A percentile compares a stretch with the other conserved stretches of the same genome.
Evolutionary conservation across 352 stramenopile species (phyloP).

Genomic region (Labyrinthula sp.): DNA sequence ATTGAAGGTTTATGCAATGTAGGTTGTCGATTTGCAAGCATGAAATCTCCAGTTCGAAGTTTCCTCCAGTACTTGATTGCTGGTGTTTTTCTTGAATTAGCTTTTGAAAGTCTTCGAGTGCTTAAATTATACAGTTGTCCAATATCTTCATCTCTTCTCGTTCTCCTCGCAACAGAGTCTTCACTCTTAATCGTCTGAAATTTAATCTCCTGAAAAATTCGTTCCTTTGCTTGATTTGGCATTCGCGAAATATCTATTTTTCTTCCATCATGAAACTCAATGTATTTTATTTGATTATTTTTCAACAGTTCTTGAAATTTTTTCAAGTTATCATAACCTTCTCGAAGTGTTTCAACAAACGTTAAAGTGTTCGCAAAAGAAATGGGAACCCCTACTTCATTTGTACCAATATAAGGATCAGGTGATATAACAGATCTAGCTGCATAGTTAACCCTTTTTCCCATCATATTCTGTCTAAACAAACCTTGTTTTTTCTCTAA

Average conservation of each 20-base stretch:
- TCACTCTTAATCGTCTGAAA: constrained; percentile 15
- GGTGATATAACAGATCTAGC: constrained; percentile 96
- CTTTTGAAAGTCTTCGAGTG: constrained; percentile 34
- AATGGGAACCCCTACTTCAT: constrained; percentile 93
- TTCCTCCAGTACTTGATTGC: constrained; percentile 90
- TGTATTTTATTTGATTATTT: constrained; percentile 77
- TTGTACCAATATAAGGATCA: constrained; percentile 97
- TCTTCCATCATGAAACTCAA: constrained; percentile 21
- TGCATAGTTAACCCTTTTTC: constrained; percentile 98
- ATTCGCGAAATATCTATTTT: constrained; percentile 21
- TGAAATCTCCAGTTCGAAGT: constrained; percentile 85
- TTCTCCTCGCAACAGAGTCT: not conserved
- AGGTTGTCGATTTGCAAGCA: constrained; percentile 97
- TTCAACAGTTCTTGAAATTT: constrained; percentile 84
- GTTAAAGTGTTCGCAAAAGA: constrained; percentile 91
- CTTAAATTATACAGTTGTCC: constrained; percentile 23
- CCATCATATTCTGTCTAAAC: constrained; percentile 96
- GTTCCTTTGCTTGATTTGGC: constrained; percentile 13
- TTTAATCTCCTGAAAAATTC: constrained; percentile 11
- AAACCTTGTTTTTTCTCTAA: constrained; percentile 99
- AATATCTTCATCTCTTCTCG: constrained; percentile 6
- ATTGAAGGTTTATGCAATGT: constrained; percentile 99
- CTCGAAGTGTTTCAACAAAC: constrained; percentile 88
- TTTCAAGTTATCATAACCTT: constrained; percentile 89
- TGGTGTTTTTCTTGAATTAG: too few species aligned